Percentiles rank a stretch among this genome's conserved stretches.
Evolutionary conservation across 257 asterid genomes (phyloP).

Genomic region (Lavandula angustifolia): DNA sequence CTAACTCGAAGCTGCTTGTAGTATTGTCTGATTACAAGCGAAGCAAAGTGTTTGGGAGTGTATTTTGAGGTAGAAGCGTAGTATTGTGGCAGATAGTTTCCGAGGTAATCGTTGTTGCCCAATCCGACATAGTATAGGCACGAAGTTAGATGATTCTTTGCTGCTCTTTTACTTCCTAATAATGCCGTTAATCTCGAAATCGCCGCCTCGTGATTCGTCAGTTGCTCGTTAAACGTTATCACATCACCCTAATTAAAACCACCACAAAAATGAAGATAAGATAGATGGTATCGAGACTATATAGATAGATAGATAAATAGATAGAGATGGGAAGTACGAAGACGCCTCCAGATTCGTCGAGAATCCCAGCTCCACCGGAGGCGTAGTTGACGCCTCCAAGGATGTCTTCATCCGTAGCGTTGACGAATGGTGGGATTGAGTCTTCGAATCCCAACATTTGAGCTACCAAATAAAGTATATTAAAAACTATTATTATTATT

Average conservation of each 20-base stretch:
- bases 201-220: slow-evolving; percentile 28
- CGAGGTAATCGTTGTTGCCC: slow-evolving; percentile 47
- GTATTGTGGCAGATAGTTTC: slow-evolving; percentile 38
- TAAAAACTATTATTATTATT: too few species aligned
- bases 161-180: slow-evolving; percentile 23
- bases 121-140: slow-evolving; percentile 40
- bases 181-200: slow-evolving; percentile 22
- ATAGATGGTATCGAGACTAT: too few species aligned
- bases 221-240: slow-evolving; percentile 34
- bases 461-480: slow-evolving; percentile 32
- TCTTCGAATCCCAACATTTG: slow-evolving; percentile 49
- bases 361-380: slow-evolving; percentile 65
- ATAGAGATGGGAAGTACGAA: slow-evolving; percentile 34
- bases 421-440: slow-evolving; percentile 43
- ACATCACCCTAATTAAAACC: slow-evolving; percentile 35
- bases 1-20: slow-evolving; percentile 41
- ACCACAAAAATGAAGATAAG: too few species aligned
- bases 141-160: slow-evolving; percentile 20
- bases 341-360: slow-evolving; percentile 48
- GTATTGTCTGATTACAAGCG: slow-evolving; percentile 29
- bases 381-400: slow-evolving; percentile 56
- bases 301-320: neutral
- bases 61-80: slow-evolving; percentile 27
- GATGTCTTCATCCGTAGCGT: slow-evolving; percentile 39
- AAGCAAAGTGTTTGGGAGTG: slow-evolving; percentile 38